Base-by-base conservation (phyloP, 2,329 filamentous ascomycete genomes). In the Fusarium mangiferae region DNA sequence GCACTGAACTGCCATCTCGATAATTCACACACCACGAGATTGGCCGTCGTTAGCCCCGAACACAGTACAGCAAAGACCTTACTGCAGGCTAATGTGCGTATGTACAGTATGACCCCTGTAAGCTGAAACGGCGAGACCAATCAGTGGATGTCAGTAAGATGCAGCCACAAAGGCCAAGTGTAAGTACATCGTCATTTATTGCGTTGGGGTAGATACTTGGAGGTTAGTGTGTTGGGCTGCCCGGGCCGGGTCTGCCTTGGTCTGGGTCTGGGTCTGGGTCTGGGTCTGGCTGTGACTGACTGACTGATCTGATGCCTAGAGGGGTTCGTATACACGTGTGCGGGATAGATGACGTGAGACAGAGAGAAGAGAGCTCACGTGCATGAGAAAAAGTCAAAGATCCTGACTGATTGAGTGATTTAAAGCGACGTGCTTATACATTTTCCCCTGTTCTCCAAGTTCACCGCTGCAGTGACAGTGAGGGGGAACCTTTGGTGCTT, bases 111-210 rank as follows among this genome's bases (percentile, higher is more conserved):
- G 22, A 65, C 51, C 66, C 67, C 46, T 70, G 67, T 70, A 45
- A 59, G 66, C 67, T 70, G 67, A 70, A 70, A 15, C 26, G 5
- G 9, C 14, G 44, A 57, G 38, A 10, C 67, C 67, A 70, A 70
- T 70, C 60, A 55, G n/a, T 26, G 35, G 26, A n/a, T 17, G 33
- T 15, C n/a, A n/a, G 8, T 38, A 14, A 24, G 48, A 24, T 45
- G 58, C 65, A 69, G 33, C 67, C 67, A 70, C 58, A 46, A 52
- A 54, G 36, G 26, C 33, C 20, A 70, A 42, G 48, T 15, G 45
- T 52, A 39, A 44, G 46, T 48, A 28, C 46, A 38, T 66, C 42
- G 58, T 38, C 33, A 51, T 51, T 51, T 24, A 17, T 49, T 22
- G 24, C 14, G 35, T 49, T 30, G 30, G 35, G 48, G 44, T 48